Conservation (phyloP, 2,329 filamentous ascomycete species). For the Cladophialophora yegresii region DNA sequence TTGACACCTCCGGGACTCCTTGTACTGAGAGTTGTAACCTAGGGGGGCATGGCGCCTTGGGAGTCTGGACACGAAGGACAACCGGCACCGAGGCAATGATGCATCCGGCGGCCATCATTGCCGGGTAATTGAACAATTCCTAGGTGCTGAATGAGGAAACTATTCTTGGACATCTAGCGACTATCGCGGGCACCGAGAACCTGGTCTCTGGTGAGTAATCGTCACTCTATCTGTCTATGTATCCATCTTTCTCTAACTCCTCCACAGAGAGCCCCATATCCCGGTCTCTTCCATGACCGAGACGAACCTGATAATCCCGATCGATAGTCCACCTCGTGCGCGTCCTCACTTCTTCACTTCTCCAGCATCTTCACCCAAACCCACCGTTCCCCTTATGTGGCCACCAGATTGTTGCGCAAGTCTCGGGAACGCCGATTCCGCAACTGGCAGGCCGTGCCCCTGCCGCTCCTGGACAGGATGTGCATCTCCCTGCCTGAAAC, state of each 20-base stretch:
- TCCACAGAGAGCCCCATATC: background rate
- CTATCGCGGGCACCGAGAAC: background rate
- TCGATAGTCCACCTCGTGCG: background rate
- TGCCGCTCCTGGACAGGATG: background rate
- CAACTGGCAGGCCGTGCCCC: background rate
- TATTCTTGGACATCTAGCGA: background rate
- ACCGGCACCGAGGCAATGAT: background rate
- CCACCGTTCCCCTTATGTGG: background rate
- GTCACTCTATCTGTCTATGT: background rate
- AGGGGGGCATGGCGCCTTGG: background rate
- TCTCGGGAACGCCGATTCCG: background rate
- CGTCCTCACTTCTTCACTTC: background rate
- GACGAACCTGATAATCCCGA: background rate
- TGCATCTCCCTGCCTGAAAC: conserved; percentile 1
- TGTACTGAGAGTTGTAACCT: background rate
- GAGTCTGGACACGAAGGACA: background rate
- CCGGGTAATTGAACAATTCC: conserved; percentile 1
- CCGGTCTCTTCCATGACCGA: background rate
- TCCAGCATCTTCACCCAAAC: conserved; percentile 1
- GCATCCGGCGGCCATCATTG: background rate
- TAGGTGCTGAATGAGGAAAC: conserved; percentile 8
- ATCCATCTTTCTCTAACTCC: background rate
- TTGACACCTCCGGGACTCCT: background rate
- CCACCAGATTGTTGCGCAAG: background rate
- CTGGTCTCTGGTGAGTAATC: background rate